Evolutionary conservation across 352 stramenopile genomes (phyloP), one percentile per base, ranked within the genome.

Genomic region (Phytophthora foliorum): DNA sequence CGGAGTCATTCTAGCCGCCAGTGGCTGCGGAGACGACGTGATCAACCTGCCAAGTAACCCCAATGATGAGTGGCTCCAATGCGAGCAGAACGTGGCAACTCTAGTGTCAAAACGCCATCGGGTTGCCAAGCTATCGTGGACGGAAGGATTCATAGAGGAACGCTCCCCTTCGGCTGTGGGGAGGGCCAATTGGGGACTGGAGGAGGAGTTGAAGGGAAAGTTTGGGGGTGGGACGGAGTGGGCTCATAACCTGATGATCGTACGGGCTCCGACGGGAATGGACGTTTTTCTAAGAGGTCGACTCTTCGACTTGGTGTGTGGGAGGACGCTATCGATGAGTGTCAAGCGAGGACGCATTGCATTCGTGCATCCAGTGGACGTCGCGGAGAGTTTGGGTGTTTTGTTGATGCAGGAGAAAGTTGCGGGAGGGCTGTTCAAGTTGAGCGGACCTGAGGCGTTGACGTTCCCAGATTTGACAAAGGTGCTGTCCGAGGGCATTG

Each of bases 371-470:
- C 76, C 77, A 2, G 34, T 76, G 42, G 86, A 94, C 63, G 76
- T 92, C 0, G 82, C 75, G 0, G 86, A 92, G 29, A 73, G 69
- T 22, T 54, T 92, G 11, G 57, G 61, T 32, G 56, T 42, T 34
- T 44, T 85, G 13, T 24, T 75, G 21, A 7, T 57, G 14, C 34
- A 60, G 6, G 34, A 72, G 19, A 48, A 52, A n/a, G 10, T 34
- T 38, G 22, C 22, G 22, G 59, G 44, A 42, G 69, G 21, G 19
- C 67, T 69, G 13, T 72, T 73, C 34, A 69, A 65, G 22, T 36
- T 94, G 11, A 91, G 81, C 0, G 86, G 83, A 6, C 82, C 82
- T 16, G 81, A 91, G 54, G 74, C 86, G 10, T 72, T 94, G 42
- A 66, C 78, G 14, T 93, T 80, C 54, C 38, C 78, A 49, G 65